A percentile compares a stretch with the other conserved stretches of the same genome.
These are phyloP conservation scores for Coniochaeta sp. DNA, from an alignment of 2,329 filamentous ascomycete genomes.

Conservation along the genomic window DNA sequence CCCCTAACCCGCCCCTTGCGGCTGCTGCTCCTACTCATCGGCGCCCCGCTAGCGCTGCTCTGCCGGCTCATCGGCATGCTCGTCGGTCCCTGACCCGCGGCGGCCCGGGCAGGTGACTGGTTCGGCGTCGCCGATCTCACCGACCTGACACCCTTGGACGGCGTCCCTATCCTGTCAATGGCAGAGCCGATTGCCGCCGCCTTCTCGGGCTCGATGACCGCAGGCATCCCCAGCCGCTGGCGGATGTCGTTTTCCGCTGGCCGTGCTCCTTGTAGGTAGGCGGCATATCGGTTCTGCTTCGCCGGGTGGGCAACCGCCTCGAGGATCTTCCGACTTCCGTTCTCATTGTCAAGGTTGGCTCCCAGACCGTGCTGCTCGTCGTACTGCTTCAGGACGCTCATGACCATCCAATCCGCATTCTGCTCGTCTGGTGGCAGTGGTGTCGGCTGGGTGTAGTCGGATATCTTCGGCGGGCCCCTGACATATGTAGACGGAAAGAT, in stretches of 20 bases:
- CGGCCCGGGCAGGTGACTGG: slow-evolving; percentile 22
- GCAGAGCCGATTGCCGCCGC: slow-evolving; percentile 3
- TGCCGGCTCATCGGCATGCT: slow-evolving; percentile 51
- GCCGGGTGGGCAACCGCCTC: slow-evolving; percentile 45
- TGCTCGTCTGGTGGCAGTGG: slow-evolving; percentile 44
- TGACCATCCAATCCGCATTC: slow-evolving; percentile 47
- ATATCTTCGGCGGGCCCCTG: slow-evolving; percentile 46
- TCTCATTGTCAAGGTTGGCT: slow-evolving; percentile 46
- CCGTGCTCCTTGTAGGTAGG: slow-evolving; percentile 37
- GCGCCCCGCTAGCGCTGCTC: slow-evolving; percentile 30
- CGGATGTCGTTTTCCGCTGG: slow-evolving; percentile 41
- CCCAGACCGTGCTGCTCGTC: slow-evolving; percentile 45
- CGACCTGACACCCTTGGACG: slow-evolving; percentile 12
- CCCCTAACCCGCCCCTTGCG: slow-evolving; percentile 33
- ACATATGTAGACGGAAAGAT: slow-evolving; percentile 51
- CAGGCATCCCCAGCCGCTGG: slow-evolving; percentile 41
- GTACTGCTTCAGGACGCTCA: slow-evolving; percentile 51
- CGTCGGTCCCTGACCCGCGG: slow-evolving; percentile 37
- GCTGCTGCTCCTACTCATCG: slow-evolving; percentile 32
- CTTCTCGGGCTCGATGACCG: slow-evolving; percentile 30
- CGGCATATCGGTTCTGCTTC: slow-evolving; percentile 38
- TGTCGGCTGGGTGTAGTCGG: slow-evolving; percentile 49
- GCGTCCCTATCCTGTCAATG: slow-evolving; percentile 11
- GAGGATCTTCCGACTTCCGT: slow-evolving; percentile 47
- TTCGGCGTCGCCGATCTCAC: slow-evolving; percentile 19